Evolutionary conservation across 306 rosid species (phyloP).

Genomic region (Datisca glomerata): DNA sequence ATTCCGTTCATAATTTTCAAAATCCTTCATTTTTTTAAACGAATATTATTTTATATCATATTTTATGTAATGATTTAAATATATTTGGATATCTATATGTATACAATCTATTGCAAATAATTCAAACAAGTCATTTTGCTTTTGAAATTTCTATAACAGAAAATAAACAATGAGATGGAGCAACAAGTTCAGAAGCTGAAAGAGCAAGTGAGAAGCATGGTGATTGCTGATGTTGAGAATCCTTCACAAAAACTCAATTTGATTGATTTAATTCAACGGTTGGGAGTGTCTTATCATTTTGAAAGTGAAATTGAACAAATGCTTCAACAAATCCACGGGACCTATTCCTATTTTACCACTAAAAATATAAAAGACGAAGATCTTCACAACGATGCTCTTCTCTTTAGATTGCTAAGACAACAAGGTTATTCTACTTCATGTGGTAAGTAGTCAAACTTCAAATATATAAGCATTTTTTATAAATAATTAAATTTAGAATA

Average conservation of each 20-base stretch:
- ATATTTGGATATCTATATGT: no score
- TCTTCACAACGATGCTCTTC: not conserved
- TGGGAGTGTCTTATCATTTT: conserved; percentile 35
- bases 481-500: no score
- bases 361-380: no score
- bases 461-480: no score
- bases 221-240: not conserved
- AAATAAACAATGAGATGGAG: not conserved
- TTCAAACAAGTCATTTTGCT: no score
- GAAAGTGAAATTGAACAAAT: conserved; percentile 16
- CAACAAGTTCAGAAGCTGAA: conserved; percentile 14
- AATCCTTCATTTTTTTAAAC: no score
- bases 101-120: no score
- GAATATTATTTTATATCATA: no score
- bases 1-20: no score
- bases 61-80: no score
- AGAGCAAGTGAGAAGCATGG: conserved; percentile 21
- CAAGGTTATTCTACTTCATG: not conserved
- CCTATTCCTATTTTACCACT: not conserved
- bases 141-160: no score
- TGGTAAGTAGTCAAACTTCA: not conserved
- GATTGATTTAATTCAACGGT: conserved; percentile 20
- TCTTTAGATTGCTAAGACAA: conserved; percentile 1
- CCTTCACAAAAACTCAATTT: conserved; percentile 11
- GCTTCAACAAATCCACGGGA: not conserved